Base-by-base conservation (phyloP, 345 rosid species). In the Diplotaxis tenuifolia region DNA sequence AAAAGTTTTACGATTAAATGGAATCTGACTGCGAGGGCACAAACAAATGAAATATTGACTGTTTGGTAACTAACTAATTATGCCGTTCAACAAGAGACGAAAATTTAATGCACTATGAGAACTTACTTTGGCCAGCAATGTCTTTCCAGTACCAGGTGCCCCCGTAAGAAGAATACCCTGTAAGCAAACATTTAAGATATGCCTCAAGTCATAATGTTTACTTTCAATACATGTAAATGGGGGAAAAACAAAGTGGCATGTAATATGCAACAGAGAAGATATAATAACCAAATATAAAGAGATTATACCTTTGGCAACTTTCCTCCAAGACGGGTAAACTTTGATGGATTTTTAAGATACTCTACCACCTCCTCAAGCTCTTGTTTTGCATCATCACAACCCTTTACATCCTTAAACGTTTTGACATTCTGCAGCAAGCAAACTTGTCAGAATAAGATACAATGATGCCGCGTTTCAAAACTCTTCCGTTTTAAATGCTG, bases 71-170 rank as follows among this genome's bases (percentile, higher is more conserved):
- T 29, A 12, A 4, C 60, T 25, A 32, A 67, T 31, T 28, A 11
- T 7, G 42, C 15, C 0, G 25, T 55, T 55, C 67, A 49, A 25
- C 60, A 56, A 70, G 31, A 70, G 55, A 64, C 4, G 12, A 36
- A 7, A 61, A 52, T 40, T 15, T 49, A 38, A 66, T 0, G 10
- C 27, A 40, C 16, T 52, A 9, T 10, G 64, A 72, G 22, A 57
- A 52, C 74, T 68, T 80, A 96, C 99, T 96, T 96, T 96, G 62
- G 99, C 99, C 68, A 96, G 90, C 76, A 96, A 82, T 52, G 98
- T 96, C 82, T 96, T 96, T 74, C 99, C 99, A 40, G 99, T 96
- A 76, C 98, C 99, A 82, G 99, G 99, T 62, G 99, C 97, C 74
- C 99, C 99, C 1, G 99, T 96, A 77, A 96, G 85, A 71, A 96